Evolutionary conservation across 441 rosid genomes (phyloP), one percentile per base, ranked within the genome.

Genomic region (Daphne laureola): DNA sequence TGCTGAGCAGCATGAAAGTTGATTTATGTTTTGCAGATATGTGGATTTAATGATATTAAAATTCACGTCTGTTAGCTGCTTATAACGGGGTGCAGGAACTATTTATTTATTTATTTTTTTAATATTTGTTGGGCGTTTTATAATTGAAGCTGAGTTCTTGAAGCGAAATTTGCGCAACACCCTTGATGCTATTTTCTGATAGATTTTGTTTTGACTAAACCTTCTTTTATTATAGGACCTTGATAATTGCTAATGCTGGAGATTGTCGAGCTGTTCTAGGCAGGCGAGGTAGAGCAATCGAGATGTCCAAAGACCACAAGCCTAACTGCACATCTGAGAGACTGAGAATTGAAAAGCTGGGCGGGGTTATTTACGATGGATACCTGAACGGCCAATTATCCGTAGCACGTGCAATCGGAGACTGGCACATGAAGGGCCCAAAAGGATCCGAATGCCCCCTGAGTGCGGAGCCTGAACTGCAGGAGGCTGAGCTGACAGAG

Each of bases 241-340:
- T 86, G 71, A 70, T 80, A 52, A 63, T 86, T 69, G 96, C 90
- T 59, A 89, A 89, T 66, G 92, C 87, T 41, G 96, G 96, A 49
- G 96, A 89, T 75, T 89, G 95, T 63, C 81, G 96, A 69, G 95
- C 96, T 51, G 96, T 89, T 35, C 49, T 89, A 21, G 95, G 96
- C 17, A 86, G 78, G 66, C 80, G 84, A 68, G 96, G 96, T 17
- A 82, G 86, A 65, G 92, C 90, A 43, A 77, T 86, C 17, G 95
- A 89, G 74, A 67, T 89, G 69, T 89, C 96, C 17, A 80, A 80
- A 58, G 96, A 86, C 65, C 92, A 86, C 72, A 89, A 89, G 66
- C 96, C 95, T 35, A 86, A 82, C 61, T 78, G 86, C 69, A 54
- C 64, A 8, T 51, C 75, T 0, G 95, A 89, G 67, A 81, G 67